Evolutionary conservation across 2,329 filamentous ascomycete species (phyloP).

Genomic region (Calonectria montana): DNA sequence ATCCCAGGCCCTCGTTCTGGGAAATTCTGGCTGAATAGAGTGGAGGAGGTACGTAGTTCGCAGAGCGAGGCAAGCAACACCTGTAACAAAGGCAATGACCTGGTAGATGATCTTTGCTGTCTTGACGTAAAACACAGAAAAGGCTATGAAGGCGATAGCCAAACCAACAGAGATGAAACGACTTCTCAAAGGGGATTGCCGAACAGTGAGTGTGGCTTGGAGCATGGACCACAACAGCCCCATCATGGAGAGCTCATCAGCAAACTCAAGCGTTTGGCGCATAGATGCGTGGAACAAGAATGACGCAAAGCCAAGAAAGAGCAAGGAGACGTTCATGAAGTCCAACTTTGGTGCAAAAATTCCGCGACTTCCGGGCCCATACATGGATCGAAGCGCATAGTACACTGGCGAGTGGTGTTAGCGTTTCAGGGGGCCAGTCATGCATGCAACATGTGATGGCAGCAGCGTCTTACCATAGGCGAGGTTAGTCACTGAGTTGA

Average conservation of each 20-base stretch:
- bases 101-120: conserved; percentile 58
- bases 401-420: conserved; percentile 49
- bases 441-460: not conserved
- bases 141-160: conserved; percentile 53
- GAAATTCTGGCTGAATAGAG: conserved; percentile 43
- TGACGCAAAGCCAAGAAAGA: conserved; percentile 56
- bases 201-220: conserved; percentile 59
- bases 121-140: conserved; percentile 56
- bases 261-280: conserved; percentile 56
- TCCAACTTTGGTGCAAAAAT: conserved; percentile 49
- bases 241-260: conserved; percentile 71
- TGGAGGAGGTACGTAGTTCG: conserved; percentile 51
- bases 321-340: conserved; percentile 54
- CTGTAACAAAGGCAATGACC: conserved; percentile 49
- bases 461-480: conserved; percentile 53
- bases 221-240: conserved; percentile 63
- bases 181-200: conserved; percentile 51
- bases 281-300: conserved; percentile 59
- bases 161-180: conserved; percentile 51
- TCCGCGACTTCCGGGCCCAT: conserved; percentile 44
- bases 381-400: conserved; percentile 53
- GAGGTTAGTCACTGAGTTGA: conserved; percentile 56
- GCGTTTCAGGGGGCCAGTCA: conserved; percentile 54
- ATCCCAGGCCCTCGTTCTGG: conserved; percentile 37
- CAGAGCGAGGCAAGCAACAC: conserved; percentile 47